These are phyloP conservation scores for Leersia perrieri DNA, from an alignment of 176 grass and related monocot genomes.

Conservation along the genomic window DNA sequence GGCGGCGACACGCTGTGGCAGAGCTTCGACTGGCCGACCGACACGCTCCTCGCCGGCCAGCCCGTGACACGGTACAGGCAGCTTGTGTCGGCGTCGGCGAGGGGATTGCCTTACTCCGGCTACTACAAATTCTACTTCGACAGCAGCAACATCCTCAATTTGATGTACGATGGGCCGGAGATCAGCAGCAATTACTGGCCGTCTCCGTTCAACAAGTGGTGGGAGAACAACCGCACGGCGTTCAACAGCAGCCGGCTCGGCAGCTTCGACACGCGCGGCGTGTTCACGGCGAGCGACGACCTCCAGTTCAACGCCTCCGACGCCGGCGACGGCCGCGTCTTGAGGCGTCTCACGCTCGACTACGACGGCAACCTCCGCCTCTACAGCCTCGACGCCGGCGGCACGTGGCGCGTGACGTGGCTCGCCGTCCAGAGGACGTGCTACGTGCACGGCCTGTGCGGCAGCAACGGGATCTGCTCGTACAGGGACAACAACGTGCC, in stretches of 20 bases:
- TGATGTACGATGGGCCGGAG: slow-evolving; percentile 63
- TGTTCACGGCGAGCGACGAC: slow-evolving; percentile 56
- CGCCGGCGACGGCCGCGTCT: slow-evolving; percentile 21
- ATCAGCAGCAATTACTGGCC: slow-evolving; percentile 80
- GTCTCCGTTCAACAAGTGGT: slow-evolving; percentile 35
- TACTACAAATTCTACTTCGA: slow-evolving; percentile 64
- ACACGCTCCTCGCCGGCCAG: slow-evolving; percentile 59
- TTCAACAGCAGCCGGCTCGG: slow-evolving; percentile 56
- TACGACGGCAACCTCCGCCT: slow-evolving; percentile 75
- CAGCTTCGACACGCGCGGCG: slow-evolving; percentile 32
- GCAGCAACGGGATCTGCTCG: slow-evolving; percentile 52
- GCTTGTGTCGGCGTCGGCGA: slow-evolving; percentile 46
- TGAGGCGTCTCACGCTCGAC: slow-evolving; percentile 67
- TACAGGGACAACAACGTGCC: slow-evolving; percentile 24
- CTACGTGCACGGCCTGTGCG: slow-evolving; percentile 62
- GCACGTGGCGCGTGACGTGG: slow-evolving; percentile 50
- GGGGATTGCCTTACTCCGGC: slow-evolving; percentile 45
- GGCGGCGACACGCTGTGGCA: slow-evolving; percentile 41
- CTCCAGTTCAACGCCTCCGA: slow-evolving; percentile 54
- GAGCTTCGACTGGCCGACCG: slow-evolving; percentile 75
- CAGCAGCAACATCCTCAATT: slow-evolving; percentile 61
- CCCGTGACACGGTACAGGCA: slow-evolving; percentile 52
- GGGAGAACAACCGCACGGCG: slow-evolving; percentile 54
- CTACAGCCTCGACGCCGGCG: slow-evolving; percentile 49
- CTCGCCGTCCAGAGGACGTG: slow-evolving; percentile 39